A percentile compares a stretch with the other conserved stretches of the same genome.
Conservation (phyloP, 495 filamentous ascomycete species). For the Hypoxylon intermedium region DNA sequence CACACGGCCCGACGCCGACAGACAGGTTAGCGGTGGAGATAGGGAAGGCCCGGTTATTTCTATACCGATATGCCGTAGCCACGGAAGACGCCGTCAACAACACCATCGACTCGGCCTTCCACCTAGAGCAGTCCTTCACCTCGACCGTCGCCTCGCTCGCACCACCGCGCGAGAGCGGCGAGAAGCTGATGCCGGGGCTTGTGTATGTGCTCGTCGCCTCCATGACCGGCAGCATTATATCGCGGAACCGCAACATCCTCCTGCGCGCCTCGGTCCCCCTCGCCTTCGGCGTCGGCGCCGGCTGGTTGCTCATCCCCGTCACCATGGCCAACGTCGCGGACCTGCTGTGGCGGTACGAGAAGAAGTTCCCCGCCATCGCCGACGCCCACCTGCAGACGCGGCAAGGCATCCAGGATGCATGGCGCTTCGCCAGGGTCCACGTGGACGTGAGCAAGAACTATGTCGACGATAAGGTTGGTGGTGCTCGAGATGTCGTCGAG, state of each 20-base stretch:
- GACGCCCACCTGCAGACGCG: conserved; percentile 75
- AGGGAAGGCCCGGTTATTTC: conserved; percentile 76
- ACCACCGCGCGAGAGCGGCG: conserved; percentile 78
- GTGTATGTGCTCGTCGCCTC: conserved; percentile 90
- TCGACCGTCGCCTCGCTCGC: conserved; percentile 85
- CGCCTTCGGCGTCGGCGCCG: conserved; percentile 74
- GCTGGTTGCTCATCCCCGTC: conserved; percentile 74
- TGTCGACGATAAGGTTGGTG: conserved; percentile 78
- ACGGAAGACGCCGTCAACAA: conserved; percentile 80
- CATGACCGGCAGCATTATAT: conserved; percentile 90
- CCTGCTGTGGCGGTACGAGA: conserved; percentile 87
- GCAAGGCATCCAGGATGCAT: conserved; percentile 70
- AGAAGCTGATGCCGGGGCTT: conserved; percentile 82
- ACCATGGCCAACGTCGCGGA: conserved; percentile 86
- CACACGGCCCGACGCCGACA: conserved; percentile 77
- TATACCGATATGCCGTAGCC: conserved; percentile 72
- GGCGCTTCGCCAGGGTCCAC: conserved; percentile 73
- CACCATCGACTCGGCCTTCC: conserved; percentile 74
- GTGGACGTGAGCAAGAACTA: conserved; percentile 70
- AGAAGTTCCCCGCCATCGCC: conserved; percentile 78
- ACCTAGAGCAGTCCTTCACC: conserved; percentile 83
- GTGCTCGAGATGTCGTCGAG: conserved; percentile 77
- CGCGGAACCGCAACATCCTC: conserved; percentile 82
- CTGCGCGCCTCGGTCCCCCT: conserved; percentile 75
- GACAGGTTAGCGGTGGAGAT: conserved; percentile 89